phyloP scores from a whole-genome alignment of 2,329 filamentous ascomycete species.

The Cladosporium sp. region DNA sequence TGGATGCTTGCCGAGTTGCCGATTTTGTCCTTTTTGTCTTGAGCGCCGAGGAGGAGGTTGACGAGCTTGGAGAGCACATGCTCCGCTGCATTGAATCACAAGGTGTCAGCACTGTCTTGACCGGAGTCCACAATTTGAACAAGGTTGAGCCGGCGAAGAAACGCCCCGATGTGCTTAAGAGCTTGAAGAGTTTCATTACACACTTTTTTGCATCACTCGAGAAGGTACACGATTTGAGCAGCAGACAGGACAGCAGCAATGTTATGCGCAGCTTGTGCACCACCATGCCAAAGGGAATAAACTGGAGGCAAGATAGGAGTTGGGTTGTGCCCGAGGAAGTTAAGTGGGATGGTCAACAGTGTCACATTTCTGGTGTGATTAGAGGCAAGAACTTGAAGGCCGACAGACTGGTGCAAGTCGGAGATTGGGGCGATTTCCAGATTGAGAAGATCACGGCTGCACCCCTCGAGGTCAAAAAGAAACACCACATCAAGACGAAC shows the following conservation, averaged over 20 bases:
- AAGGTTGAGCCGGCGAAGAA: constrained; percentile 75
- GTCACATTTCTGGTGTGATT: constrained; percentile 71
- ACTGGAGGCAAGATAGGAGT: constrained; percentile 90
- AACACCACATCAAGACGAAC: constrained; percentile 43
- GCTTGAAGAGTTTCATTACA: constrained; percentile 85
- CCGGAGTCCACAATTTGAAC: constrained; percentile 68
- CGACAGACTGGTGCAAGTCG: constrained; percentile 83
- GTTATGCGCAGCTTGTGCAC: constrained; percentile 87
- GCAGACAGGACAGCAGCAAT: constrained; percentile 84
- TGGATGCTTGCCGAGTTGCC: constrained; percentile 82
- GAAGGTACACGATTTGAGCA: constrained; percentile 85
- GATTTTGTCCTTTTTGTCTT: constrained; percentile 89
- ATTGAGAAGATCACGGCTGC: constrained; percentile 83
- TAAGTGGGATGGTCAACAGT: constrained; percentile 57
- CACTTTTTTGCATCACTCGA: constrained; percentile 93
- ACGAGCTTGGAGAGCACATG: constrained; percentile 77
- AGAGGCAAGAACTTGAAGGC: constrained; percentile 83
- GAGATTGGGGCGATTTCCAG: constrained; percentile 91
- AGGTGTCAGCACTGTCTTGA: constrained; percentile 88
- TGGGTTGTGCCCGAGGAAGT: constrained; percentile 92
- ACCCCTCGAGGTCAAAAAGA: constrained; percentile 57
- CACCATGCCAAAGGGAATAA: constrained; percentile 86
- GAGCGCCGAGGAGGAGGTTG: constrained; percentile 77
- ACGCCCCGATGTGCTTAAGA: constrained; percentile 69
- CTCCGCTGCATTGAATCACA: constrained; percentile 86